Evolutionary conservation across 352 stramenopile genomes (phyloP).

Genomic region (Thalassiosira livingstoniorum): DNA sequence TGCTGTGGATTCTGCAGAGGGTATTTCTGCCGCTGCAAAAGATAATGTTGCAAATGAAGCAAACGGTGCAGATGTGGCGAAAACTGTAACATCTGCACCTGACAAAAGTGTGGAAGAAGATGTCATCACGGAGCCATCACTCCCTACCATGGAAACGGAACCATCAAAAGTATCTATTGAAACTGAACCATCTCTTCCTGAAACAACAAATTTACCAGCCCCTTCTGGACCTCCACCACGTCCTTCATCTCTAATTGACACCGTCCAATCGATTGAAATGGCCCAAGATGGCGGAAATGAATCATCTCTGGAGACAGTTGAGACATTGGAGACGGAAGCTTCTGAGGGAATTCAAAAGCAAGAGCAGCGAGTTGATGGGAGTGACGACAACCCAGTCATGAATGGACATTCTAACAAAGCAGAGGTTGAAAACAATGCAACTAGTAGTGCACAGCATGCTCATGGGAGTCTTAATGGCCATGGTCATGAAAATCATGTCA

Average conservation of each 20-base stretch:
- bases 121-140: not conserved
- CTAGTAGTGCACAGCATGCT: too few relatives aligned
- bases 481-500: not conserved
- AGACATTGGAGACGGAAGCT: not conserved
- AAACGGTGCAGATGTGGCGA: not conserved
- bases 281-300: too few relatives aligned
- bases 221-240: not conserved
- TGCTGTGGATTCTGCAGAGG: too few relatives aligned
- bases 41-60: not conserved
- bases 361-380: not conserved
- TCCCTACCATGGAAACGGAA: too few relatives aligned
- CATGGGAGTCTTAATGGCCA: not conserved
- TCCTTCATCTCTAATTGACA: not conserved
- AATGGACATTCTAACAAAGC: not conserved
- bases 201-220: not conserved
- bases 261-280: too few relatives aligned
- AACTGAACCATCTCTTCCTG: not conserved
- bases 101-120: not conserved
- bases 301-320: not conserved
- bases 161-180: not conserved
- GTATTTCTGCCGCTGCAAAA: too few relatives aligned
- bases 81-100: not conserved
- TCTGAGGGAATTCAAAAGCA: not conserved
- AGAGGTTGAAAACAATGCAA: not conserved
- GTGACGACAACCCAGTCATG: not conserved